Conservation (phyloP, 371 early-diverging fungal genomes). For the Blakeslea trispora region DNA sequence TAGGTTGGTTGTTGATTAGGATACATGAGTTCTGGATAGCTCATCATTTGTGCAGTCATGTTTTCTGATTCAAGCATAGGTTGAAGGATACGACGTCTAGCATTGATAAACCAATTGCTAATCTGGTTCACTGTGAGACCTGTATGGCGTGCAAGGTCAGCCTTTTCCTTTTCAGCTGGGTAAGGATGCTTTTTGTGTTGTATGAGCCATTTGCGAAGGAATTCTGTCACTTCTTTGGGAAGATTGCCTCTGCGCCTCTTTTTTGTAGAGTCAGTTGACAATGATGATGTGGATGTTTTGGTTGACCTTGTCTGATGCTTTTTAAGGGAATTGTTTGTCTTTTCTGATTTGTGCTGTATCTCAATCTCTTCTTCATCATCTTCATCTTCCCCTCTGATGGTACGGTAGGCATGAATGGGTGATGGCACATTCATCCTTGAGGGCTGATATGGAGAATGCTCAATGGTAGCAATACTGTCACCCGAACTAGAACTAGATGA, state of each 20-base stretch:
- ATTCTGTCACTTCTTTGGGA: constrained; percentile 65
- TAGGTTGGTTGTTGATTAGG: background rate
- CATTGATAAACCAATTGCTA: constrained; percentile 93
- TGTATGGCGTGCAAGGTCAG: constrained; percentile 62
- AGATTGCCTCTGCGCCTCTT: constrained; percentile 63
- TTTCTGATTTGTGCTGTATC: no score
- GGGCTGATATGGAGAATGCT: constrained; percentile 4
- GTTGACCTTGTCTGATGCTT: constrained; percentile 7
- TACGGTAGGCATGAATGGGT: no score
- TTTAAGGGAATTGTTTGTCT: background rate
- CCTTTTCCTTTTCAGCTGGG: constrained; percentile 82
- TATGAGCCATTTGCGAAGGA: constrained; percentile 74
- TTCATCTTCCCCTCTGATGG: background rate
- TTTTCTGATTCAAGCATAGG: constrained; percentile 53
- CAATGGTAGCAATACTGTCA: constrained; percentile 29
- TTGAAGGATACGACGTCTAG: constrained; percentile 71
- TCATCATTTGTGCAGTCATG: constrained; percentile 26
- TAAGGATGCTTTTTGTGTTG: constrained; percentile 82
- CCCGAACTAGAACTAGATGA: constrained; percentile 30
- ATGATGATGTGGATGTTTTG: no score
- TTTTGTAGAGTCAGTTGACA: constrained; percentile 10
- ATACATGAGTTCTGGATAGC: constrained; percentile 24
- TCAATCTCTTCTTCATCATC: constrained; percentile 12
- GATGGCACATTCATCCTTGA: background rate
- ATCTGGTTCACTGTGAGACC: constrained; percentile 78